Evolutionary conservation across 2,329 filamentous ascomycete species (phyloP), one percentile per base, ranked within the genome.

Genomic region (Chaetomiaceae sp.): DNA sequence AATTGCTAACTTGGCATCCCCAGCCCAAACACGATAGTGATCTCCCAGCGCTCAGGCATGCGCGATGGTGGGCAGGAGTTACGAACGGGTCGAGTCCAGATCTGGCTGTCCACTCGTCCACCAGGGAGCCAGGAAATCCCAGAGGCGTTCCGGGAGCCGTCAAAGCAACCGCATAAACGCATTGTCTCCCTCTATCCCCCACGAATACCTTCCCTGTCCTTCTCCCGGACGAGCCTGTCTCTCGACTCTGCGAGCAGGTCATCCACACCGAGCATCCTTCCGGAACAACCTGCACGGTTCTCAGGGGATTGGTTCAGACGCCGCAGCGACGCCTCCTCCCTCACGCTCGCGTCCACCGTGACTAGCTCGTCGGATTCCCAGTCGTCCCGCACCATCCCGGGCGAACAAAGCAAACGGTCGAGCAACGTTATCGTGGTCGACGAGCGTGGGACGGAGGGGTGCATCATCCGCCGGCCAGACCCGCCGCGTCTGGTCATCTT

Each of bases 31-130:
- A 47, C 35, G 6, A 12, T 17, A 19, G 30, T 55, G 9, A 51
- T 31, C 10, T 35, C 30, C 14, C 53, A 48, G 16, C 41, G 25
- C 13, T n/a, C n/a, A n/a, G n/a, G n/a, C n/a, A n/a, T n/a, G n/a
- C n/a, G n/a, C n/a, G n/a, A n/a, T n/a, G n/a, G n/a, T n/a, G n/a
- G n/a, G n/a, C n/a, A n/a, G n/a, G n/a, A n/a, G n/a, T n/a, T n/a
- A n/a, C n/a, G n/a, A n/a, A n/a, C 14, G 14, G 40, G 50, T 6
- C 48, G 55, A n/a, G 19, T 55, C 9, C 55, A 57, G 25, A 21
- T 57, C 9, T 57, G 55, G 55, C 48, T 44, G 8, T 57, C 55
- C 5, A 55, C 47, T 16, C 23, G 48, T 12, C 41, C 10, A 14
- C 35, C 43, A 2, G 12, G 38, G 5, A 44, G 48, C 2, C 14